Percentiles rank a stretch among this genome's conserved stretches.
phyloP scores from a whole-genome alignment of 495 filamentous ascomycete genomes.

The Penicillium canariense region DNA sequence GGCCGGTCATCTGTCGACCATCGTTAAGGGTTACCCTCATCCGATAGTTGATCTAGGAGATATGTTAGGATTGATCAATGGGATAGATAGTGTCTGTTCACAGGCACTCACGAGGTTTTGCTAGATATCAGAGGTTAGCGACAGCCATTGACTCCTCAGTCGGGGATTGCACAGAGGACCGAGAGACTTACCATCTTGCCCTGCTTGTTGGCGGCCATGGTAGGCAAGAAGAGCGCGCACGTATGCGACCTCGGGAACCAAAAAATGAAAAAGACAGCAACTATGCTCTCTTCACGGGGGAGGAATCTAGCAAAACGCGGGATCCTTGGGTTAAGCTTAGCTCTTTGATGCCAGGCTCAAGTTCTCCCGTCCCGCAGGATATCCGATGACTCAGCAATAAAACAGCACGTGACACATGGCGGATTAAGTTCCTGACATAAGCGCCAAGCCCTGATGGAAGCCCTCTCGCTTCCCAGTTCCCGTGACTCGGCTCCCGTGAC shows the following conservation, averaged over 20 bases:
- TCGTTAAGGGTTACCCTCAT: constrained; percentile 97
- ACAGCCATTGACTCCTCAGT: constrained; percentile 57
- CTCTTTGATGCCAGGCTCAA: constrained; percentile 20
- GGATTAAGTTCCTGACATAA: constrained; percentile 5
- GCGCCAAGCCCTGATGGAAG: constrained; percentile 39
- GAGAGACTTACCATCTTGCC: constrained; percentile 91
- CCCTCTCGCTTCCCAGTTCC: constrained; percentile 44
- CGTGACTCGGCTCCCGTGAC: constrained; percentile 26
- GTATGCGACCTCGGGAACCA: constrained; percentile 64
- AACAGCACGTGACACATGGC: neutral
- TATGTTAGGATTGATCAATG: constrained; percentile 26
- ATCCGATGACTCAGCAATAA: constrained; percentile 16
- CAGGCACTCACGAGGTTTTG: constrained; percentile 86
- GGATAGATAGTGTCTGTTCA: neutral
- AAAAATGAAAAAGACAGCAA: constrained; percentile 47
- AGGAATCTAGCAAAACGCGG: constrained; percentile 17
- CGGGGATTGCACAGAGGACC: constrained; percentile 25
- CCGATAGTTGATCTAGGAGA: constrained; percentile 88
- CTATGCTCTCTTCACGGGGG: constrained; percentile 23
- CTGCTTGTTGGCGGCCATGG: constrained; percentile 87
- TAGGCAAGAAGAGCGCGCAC: constrained; percentile 54
- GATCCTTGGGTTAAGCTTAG: constrained; percentile 26
- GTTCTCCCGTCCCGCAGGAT: no score
- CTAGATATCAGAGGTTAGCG: constrained; percentile 71
- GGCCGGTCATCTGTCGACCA: constrained; percentile 93